A percentile compares a stretch with the other conserved stretches of the same genome.
Evolutionary conservation across 1,139 yeast species (phyloP).

Genomic region (Pichia sp.): DNA sequence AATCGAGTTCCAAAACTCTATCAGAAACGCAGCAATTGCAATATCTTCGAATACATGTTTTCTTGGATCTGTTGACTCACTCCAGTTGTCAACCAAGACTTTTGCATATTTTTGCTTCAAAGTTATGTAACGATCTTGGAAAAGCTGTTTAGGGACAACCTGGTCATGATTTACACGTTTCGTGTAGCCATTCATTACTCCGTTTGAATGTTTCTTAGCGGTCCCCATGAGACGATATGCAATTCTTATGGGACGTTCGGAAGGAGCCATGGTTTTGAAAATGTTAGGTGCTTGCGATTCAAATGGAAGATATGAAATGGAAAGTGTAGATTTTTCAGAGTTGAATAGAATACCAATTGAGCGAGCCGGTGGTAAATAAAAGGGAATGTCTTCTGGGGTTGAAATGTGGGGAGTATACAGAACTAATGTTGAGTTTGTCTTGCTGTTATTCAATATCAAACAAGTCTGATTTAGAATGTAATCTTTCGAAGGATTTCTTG

Average conservation of each 20-base stretch:
- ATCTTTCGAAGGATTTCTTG: constrained; percentile 86
- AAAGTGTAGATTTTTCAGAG: constrained; percentile 38
- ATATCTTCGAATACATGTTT: constrained; percentile 96
- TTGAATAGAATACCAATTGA: constrained; percentile 73
- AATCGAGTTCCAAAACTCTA: constrained; percentile 75
- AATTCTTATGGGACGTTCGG: constrained; percentile 70
- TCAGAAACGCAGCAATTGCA: constrained; percentile 90
- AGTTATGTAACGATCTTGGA: constrained; percentile 77
- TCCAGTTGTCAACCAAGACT: constrained; percentile 76
- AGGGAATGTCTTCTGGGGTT: constrained; percentile 65
- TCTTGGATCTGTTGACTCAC: constrained; percentile 87
- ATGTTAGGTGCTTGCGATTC: constrained; percentile 30
- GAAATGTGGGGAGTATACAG: constrained; percentile 73
- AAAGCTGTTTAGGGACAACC: constrained; percentile 75
- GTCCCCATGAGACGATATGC: constrained; percentile 78
- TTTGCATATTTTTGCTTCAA: constrained; percentile 81
- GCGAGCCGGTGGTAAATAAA: constrained; percentile 76
- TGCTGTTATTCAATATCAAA: constrained; percentile 39
- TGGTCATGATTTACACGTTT: constrained; percentile 86
- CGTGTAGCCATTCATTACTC: constrained; percentile 78
- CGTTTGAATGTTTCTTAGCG: constrained; percentile 75
- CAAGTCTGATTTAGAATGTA: constrained; percentile 83
- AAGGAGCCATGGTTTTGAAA: constrained; percentile 37
- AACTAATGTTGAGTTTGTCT: constrained; percentile 47
- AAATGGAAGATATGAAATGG: constrained; percentile 78